Base-by-base conservation (phyloP, 495 filamentous ascomycete genomes). In the Aspergillus ostianus region DNA sequence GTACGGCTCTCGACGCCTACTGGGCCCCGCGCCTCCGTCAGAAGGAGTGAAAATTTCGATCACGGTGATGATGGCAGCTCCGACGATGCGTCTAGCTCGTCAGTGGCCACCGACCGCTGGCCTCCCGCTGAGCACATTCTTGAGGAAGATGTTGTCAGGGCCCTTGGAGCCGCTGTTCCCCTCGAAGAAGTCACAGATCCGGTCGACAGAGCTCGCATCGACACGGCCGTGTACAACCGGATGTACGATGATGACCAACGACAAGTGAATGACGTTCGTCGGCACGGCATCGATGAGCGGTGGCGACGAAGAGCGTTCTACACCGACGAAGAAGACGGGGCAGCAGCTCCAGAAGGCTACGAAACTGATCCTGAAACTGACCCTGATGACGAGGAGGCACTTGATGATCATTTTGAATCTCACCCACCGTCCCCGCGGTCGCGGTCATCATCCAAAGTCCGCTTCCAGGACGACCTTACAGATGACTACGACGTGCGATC, bases 371-470 rank as follows among this genome's bases (percentile, higher is more conserved):
- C 85, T 5, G 82, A 86, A 58, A 68, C 85, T n/a, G 70, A 77
- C 45, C 70, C n/a, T n/a, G n/a, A n/a, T 17, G 61, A 73, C 56
- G 70, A 67, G 10, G 71, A 73, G 18, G 69, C 51, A 7, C 47
- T 64, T 8, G 78, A 75, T 32, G 62, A 81, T 51, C 70, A 64
- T n/a, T 73, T 76, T 49, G 75, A 77, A 36, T 79, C 77, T 7
- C 80, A 75, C 23, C 80, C 81, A 18, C 74, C 80, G 4, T 82
- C 84, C n/a, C 77, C 84, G 10, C 84, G 86, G n/a, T 93, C 90
- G 15, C 81, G 90, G 47, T 93, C 91, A 3, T 93, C 90, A 3
- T 92, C 90, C 19, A 92, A 91, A 67, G 91, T 93, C 26, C 83
- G 90, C 44, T 93, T 95, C 68, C 85, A 87, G 56, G 91, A 93